Evolutionary conservation across 2,329 filamentous ascomycete genomes (phyloP).

Genomic region (Beauveria medogensis): DNA sequence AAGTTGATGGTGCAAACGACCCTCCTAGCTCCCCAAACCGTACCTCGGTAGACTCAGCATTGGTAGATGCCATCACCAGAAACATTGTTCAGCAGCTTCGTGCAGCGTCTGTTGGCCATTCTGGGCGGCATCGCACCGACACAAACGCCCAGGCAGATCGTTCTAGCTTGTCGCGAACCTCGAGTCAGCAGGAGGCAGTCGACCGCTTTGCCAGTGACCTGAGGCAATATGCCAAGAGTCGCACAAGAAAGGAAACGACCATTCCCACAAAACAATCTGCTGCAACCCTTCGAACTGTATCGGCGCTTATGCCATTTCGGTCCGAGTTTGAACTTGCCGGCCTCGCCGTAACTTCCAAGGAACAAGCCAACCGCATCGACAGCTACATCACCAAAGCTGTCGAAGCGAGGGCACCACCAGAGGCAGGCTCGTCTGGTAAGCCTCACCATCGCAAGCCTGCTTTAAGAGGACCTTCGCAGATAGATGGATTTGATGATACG

Average conservation of each 20-base stretch:
- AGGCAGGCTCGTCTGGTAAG: neutral
- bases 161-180: conserved; percentile 29
- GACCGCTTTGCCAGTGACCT: conserved; percentile 27
- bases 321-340: conserved; percentile 46
- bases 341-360: conserved; percentile 46
- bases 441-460: neutral
- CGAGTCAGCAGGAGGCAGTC: conserved; percentile 35
- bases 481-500: conserved; percentile 22
- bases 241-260: neutral
- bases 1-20: conserved; percentile 6
- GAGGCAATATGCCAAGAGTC: conserved; percentile 20
- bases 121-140: neutral
- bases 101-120: conserved; percentile 26
- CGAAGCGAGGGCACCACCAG: conserved; percentile 9
- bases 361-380: conserved; percentile 30
- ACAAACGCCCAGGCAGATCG: neutral
- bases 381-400: conserved; percentile 14
- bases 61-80: conserved; percentile 37
- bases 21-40: conserved; percentile 20
- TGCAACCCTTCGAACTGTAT: conserved; percentile 42
- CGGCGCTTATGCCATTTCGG: conserved; percentile 44
- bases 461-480: conserved; percentile 15
- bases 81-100: conserved; percentile 38
- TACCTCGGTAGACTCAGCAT: conserved; percentile 27
- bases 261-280: conserved; percentile 24